Evolutionary conservation across 2,329 filamentous ascomycete species (phyloP), one percentile per base, ranked within the genome.

Genomic region (Pseudocercospora eumusae): DNA sequence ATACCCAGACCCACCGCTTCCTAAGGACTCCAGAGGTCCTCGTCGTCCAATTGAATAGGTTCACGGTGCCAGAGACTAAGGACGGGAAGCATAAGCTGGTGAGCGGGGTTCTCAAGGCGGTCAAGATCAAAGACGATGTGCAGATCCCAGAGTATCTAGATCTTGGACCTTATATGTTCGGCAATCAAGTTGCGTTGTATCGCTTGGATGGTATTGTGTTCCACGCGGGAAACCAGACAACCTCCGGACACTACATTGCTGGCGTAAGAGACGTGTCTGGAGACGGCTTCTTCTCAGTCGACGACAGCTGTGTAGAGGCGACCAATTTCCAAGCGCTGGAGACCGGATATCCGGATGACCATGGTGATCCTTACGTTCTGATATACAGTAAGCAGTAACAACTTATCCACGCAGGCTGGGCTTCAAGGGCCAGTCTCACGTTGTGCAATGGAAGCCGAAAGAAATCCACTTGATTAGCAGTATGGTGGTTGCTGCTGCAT

Each of bases 301-400:
- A 47, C 44, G 44, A 47, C 20, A 47, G 18, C 11, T 0, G 4
- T 13, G 44, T 47, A 47, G 9, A 13, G 21, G 18, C 44, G 44
- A 23, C 18, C 11, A 47, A 11, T 11, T 47, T 47, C 20, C 13
- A 40, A n/a, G 36, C 36, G 5, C 15, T 40, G 15, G 36, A 40
- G 36, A 18, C 15, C 4, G 18, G 44, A 47, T 47, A 25, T 47
- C 44, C 21, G 3, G 20, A 2, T 11, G 8, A 47, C 10, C 9
- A 20, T 15, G 44, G 44, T 1, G 44, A 47, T 20, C 18, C 44
- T 20, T 47, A 47, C 20, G 20, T 47, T 47, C 44, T 47, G 18
- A 47, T 47, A 21, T 47, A 47, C 23, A 47, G 44, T 47, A 47
- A 47, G 44, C 18, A 47, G 18, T 21, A 47, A 40, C n/a, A 40